A percentile compares a stretch with the other conserved stretches of the same genome.
phyloP scores from a whole-genome alignment of 2,329 filamentous ascomycete genomes.

The Fusarium staphyleae region DNA sequence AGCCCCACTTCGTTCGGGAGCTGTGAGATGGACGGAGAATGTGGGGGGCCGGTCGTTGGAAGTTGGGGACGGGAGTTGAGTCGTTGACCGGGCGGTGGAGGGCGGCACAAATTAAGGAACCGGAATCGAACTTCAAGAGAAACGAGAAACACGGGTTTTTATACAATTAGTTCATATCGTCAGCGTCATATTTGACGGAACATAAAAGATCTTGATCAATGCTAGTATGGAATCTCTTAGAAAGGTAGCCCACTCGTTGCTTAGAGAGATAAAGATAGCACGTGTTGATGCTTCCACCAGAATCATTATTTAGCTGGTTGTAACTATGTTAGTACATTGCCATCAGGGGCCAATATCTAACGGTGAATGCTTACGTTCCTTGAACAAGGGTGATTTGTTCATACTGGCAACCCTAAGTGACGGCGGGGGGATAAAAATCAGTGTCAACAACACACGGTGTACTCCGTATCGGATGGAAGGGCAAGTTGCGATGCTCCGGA shows the following conservation, averaged over 20 bases:
- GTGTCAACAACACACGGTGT: conserved; percentile 6
- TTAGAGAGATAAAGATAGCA: neutral
- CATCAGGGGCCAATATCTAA: neutral
- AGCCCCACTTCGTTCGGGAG: conserved; percentile 36
- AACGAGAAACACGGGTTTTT: no score
- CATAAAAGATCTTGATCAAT: no score
- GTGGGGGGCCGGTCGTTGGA: conserved; percentile 36
- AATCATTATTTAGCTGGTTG: neutral
- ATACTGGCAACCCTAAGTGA: conserved; percentile 16
- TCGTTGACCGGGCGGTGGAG: conserved; percentile 35
- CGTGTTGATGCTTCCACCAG: neutral
- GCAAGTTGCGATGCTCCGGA: neutral
- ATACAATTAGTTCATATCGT: no score
- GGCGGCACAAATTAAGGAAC: conserved; percentile 32
- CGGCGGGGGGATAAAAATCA: conserved; percentile 8
- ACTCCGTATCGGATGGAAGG: conserved; percentile 15
- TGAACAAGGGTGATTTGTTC: neutral
- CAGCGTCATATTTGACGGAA: no score
- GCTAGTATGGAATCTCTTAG: no score
- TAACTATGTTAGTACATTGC: no score
- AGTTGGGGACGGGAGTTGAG: conserved; percentile 29
- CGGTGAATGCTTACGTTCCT: neutral
- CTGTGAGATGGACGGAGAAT: conserved; percentile 38
- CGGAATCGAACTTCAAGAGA: no score
- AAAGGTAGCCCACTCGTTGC: neutral